A percentile compares a stretch with the other conserved stretches of the same genome.
phyloP scores from a whole-genome alignment of 768 basidiomycete genomes.

The Gelatoporia subvermispora region DNA sequence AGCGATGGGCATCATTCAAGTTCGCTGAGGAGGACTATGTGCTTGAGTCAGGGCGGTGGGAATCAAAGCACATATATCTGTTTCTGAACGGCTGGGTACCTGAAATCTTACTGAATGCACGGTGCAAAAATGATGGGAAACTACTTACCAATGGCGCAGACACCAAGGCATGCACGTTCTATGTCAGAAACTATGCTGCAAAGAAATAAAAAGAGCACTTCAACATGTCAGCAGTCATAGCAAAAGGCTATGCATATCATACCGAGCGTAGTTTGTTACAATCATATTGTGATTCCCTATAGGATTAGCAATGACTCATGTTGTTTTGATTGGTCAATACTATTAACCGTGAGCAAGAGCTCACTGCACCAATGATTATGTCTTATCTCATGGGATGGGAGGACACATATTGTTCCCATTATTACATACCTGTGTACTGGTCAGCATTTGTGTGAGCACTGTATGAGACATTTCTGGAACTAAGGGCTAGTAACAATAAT shows the following conservation, averaged over 20 bases:
- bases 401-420: constrained; percentile 31
- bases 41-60: constrained; percentile 14
- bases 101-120: constrained; percentile 13
- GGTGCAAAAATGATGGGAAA: constrained; percentile 40
- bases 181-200: constrained; percentile 29
- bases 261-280: neutral
- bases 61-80: constrained; percentile 5
- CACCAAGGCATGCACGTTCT: constrained; percentile 30
- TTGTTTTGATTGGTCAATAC: constrained; percentile 28
- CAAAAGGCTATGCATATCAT: constrained; percentile 28
- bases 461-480: no score
- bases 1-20: constrained; percentile 20
- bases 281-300: constrained; percentile 15
- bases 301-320: constrained; percentile 23
- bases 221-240: constrained; percentile 34
- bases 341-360: constrained; percentile 34
- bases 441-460: constrained; percentile 19
- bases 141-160: constrained; percentile 31
- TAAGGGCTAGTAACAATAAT: no score
- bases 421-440: constrained; percentile 33
- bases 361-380: constrained; percentile 33
- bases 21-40: constrained; percentile 8
- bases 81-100: constrained; percentile 24
- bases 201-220: constrained; percentile 32
- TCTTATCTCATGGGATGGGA: constrained; percentile 42